Base-by-base conservation (phyloP, 1,284 basidiomycete genomes). In the Sporisorium iseilematis-ciliati region DNA sequence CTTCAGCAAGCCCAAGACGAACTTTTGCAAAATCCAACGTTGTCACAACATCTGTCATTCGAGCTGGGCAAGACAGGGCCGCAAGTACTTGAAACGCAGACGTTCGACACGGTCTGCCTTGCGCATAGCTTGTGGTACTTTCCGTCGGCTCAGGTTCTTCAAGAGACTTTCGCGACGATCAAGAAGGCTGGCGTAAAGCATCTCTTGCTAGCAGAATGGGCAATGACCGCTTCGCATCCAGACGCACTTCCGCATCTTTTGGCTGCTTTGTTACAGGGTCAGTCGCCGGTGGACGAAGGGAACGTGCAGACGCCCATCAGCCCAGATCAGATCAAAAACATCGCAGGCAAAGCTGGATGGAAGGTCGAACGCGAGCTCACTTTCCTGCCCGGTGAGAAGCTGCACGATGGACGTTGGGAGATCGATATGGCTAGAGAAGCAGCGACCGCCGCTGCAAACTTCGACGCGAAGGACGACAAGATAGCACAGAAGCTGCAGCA, bases 61-160 rank as follows among this genome's bases (percentile, higher is more conserved):
- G 21, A 26, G 10, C 33, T 63, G 16, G 66, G 66, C 18, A 48
- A 63, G 33, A 68, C 66, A 0, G 66, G 43, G 0, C 59, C 51
- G 5, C 56, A 68, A 23, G 56, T 46, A 18, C 41, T 68, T 25
- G 38, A 46, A 16, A 33, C 26, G 14, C 29, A 40, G 38, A 31
- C 11, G 0, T 58, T 62, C 33, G 51, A 62, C 14, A 63, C 66
- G 4, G 59, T 68, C 18, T 16, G 55, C 2, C 38, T 68, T 7
- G 57, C 66, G 23, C 66, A 63, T 45, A 62, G 66, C 55, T 42
- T 54, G 20, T 68, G 66, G 66, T 68, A 68, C 56, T 63, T 63
- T 20, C 56, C 66, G 16, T 68, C 60, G 12, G 31, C 56, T 2
- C 29, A 40, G 11, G 38, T 55, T 3, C 55, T 68, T 8, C 42